Conservation (phyloP, 768 basidiomycete species). For the Tephrocybe sp. region DNA sequence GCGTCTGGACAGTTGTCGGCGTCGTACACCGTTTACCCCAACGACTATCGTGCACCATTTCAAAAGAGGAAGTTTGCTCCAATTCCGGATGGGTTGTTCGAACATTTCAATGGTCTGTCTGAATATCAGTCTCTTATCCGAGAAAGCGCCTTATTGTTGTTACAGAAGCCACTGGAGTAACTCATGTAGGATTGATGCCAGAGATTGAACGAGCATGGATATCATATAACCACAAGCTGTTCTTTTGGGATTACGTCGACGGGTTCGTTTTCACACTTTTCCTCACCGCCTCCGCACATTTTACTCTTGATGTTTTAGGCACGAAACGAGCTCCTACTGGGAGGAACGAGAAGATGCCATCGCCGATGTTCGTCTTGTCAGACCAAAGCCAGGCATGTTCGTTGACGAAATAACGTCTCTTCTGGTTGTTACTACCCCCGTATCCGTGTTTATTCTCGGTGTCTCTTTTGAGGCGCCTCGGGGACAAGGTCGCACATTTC, state of each 20-base stretch:
- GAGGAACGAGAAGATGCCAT: slow-evolving; percentile 93
- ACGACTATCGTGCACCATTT: slow-evolving; percentile 77
- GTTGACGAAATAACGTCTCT: slow-evolving; percentile 89
- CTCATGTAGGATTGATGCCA: slow-evolving; percentile 89
- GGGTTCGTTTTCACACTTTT: slow-evolving; percentile 55
- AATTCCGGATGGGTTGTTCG: slow-evolving; percentile 78
- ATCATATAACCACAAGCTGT: slow-evolving; percentile 89
- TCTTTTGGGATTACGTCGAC: slow-evolving; percentile 95
- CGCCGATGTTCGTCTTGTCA: slow-evolving; percentile 83
- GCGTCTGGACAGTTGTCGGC: slow-evolving; percentile 70
- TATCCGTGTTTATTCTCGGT: slow-evolving; percentile 83
- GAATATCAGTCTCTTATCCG: background rate
- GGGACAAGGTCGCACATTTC: slow-evolving; percentile 44
- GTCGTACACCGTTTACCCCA: slow-evolving; percentile 76
- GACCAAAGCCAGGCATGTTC: slow-evolving; percentile 83
- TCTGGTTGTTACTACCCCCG: slow-evolving; percentile 87
- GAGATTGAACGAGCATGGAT: slow-evolving; percentile 96
- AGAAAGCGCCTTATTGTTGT: slow-evolving; percentile 5
- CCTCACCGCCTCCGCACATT: background rate
- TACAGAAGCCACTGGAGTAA: slow-evolving; percentile 64
- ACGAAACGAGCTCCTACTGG: slow-evolving; percentile 88
- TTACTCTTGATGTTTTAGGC: slow-evolving; percentile 39
- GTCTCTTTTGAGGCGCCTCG: slow-evolving; percentile 56
- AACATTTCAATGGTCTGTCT: slow-evolving; percentile 71
- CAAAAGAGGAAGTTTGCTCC: slow-evolving; percentile 74